These are phyloP conservation scores for Nigrospora oryzae DNA, from an alignment of 2,329 filamentous ascomycete genomes.

Conservation along the genomic window DNA sequence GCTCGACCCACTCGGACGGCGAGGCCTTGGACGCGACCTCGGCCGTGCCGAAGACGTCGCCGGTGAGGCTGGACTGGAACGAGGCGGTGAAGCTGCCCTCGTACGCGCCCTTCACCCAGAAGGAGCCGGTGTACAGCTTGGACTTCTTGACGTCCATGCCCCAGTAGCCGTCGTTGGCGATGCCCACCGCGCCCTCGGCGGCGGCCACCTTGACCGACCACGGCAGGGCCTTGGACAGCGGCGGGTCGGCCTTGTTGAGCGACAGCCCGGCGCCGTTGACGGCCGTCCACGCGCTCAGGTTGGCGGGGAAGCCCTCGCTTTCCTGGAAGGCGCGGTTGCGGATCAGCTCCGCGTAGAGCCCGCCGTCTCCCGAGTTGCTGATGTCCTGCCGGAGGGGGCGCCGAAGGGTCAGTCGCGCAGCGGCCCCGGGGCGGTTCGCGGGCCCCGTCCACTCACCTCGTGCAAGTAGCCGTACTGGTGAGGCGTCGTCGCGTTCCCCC, in stretches of 20 bases:
- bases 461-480: conserved; percentile 38
- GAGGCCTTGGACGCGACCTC: conserved; percentile 34
- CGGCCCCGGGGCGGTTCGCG: too few species aligned
- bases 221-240: conserved; percentile 43
- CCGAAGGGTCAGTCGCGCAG: conserved; percentile 12
- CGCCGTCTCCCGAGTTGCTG: conserved; percentile 63
- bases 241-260: conserved; percentile 34
- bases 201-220: conserved; percentile 39
- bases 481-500: conserved; percentile 32
- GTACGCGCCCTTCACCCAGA: conserved; percentile 43
- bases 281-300: conserved; percentile 35
- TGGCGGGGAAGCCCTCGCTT: conserved; percentile 29
- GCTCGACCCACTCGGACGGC: conserved; percentile 39
- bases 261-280: conserved; percentile 34
- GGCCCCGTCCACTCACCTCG: conserved; percentile 20
- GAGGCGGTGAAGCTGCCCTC: conserved; percentile 37
- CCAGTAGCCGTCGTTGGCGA: conserved; percentile 48
- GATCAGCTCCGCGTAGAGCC: conserved; percentile 64
- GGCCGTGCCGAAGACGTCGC: conserved; percentile 34
- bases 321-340: conserved; percentile 63
- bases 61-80: conserved; percentile 33
- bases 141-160: conserved; percentile 42
- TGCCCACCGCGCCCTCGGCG: conserved; percentile 27
- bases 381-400: conserved; percentile 41
- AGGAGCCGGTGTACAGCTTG: conserved; percentile 37